Evolutionary conservation across 2,329 filamentous ascomycete genomes (phyloP).

Genomic region (Colletotrichum musicola): DNA sequence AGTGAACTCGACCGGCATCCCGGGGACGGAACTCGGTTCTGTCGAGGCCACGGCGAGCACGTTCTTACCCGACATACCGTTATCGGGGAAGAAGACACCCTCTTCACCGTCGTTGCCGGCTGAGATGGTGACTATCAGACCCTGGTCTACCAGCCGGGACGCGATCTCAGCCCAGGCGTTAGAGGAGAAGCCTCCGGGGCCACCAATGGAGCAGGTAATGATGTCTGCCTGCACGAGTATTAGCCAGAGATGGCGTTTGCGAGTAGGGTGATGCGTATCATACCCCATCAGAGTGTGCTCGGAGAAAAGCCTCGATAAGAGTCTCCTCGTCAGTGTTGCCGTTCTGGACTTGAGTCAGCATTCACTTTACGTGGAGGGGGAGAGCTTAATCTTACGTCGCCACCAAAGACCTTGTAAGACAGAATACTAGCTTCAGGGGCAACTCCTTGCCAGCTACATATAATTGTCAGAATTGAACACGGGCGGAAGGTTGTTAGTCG

Average conservation of each 20-base stretch:
- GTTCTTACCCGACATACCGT: slow-evolving; percentile 54
- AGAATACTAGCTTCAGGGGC: slow-evolving; percentile 47
- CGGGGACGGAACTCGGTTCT: slow-evolving; percentile 41
- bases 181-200: slow-evolving; percentile 44
- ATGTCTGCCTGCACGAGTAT: slow-evolving; percentile 43
- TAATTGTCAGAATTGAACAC: background rate
- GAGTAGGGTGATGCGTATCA: background rate
- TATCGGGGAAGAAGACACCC: slow-evolving; percentile 55
- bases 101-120: slow-evolving; percentile 56
- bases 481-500: no score
- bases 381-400: background rate
- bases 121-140: slow-evolving; percentile 55
- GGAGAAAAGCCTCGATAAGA: slow-evolving; percentile 47
- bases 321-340: slow-evolving; percentile 45
- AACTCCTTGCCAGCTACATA: slow-evolving; percentile 41
- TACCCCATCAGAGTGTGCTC: slow-evolving; percentile 47
- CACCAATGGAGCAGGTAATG: slow-evolving; percentile 50
- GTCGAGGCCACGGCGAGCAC: slow-evolving; percentile 59
- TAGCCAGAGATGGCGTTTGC: background rate
- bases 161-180: slow-evolving; percentile 50
- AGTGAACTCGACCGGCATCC: slow-evolving; percentile 32
- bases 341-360: slow-evolving; percentile 15
- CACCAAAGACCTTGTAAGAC: slow-evolving; percentile 49
- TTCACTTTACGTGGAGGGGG: no score
- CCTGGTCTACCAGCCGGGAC: slow-evolving; percentile 55